phyloP scores from a whole-genome alignment of 768 basidiomycete genomes.

The Kwoniella pini region DNA sequence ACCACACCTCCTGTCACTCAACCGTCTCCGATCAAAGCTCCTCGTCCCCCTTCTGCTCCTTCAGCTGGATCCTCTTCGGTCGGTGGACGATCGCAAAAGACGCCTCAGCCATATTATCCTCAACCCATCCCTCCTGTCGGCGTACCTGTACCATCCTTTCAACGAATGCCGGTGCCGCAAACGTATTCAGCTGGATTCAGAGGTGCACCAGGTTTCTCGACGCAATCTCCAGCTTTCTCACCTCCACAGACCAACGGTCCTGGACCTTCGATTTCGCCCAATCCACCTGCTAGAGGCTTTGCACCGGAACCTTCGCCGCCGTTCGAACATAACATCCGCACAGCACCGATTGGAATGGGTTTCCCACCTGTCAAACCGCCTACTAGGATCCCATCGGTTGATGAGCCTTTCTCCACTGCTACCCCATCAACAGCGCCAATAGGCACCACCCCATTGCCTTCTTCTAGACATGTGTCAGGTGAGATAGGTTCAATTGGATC shows the following conservation, averaged over 20 bases:
- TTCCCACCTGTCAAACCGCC: slow-evolving; percentile 39
- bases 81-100: slow-evolving; percentile 28
- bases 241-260: slow-evolving; percentile 26
- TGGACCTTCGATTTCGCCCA: slow-evolving; percentile 27
- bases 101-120: slow-evolving; percentile 42
- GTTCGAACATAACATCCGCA: slow-evolving; percentile 31
- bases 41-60: slow-evolving; percentile 14
- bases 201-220: slow-evolving; percentile 19
- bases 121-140: slow-evolving; percentile 34
- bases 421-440: slow-evolving; percentile 33
- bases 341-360: slow-evolving; percentile 48
- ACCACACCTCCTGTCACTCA: slow-evolving; percentile 35
- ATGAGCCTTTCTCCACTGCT: slow-evolving; percentile 45
- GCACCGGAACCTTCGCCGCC: slow-evolving; percentile 31
- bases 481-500: slow-evolving; percentile 17
- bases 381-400: slow-evolving; percentile 30
- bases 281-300: slow-evolving; percentile 28
- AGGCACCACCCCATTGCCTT: slow-evolving; percentile 23
- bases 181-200: slow-evolving; percentile 31
- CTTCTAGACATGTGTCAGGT: slow-evolving; percentile 18
- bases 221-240: slow-evolving; percentile 35
- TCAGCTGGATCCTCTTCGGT: slow-evolving; percentile 3
- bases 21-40: slow-evolving; percentile 31
- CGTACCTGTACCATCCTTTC: slow-evolving; percentile 13
- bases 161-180: slow-evolving; percentile 38